Conservation (phyloP, 768 basidiomycete genomes). For the Leucosporidium creatinivorum region DNA sequence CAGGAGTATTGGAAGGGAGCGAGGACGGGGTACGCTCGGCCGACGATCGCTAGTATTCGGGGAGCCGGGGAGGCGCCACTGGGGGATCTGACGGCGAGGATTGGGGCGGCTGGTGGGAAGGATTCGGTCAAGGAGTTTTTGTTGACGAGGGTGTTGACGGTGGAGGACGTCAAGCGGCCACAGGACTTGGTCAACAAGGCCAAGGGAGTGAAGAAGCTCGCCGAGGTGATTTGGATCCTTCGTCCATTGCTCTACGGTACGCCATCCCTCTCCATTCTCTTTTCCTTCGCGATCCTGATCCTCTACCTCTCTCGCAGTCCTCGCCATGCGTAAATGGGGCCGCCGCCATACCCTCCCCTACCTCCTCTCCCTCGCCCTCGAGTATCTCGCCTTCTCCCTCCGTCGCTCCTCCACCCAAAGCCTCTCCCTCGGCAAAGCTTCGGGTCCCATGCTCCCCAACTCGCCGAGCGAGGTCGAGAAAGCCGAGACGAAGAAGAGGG, state of each 20-base stretch:
- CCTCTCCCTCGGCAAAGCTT: constrained; percentile 13
- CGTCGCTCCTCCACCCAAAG: constrained; percentile 12
- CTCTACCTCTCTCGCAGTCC: constrained; percentile 4
- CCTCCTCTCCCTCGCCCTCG: constrained; percentile 37
- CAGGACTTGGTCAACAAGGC: constrained; percentile 35
- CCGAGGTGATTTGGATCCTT: constrained; percentile 37
- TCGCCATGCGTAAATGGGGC: constrained; percentile 35
- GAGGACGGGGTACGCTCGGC: constrained; percentile 29
- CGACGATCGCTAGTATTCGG: constrained; percentile 33
- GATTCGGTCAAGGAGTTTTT: constrained; percentile 34
- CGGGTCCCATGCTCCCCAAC: constrained; percentile 20
- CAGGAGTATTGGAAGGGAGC: constrained; percentile 33
- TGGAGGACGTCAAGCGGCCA: constrained; percentile 35
- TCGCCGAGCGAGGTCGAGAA: constrained; percentile 30
- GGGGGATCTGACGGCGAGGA: not conserved
- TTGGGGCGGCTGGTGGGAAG: not conserved
- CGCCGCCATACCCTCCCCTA: constrained; percentile 34
- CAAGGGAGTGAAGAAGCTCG: constrained; percentile 25
- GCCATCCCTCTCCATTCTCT: not conserved
- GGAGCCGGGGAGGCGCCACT: not conserved
- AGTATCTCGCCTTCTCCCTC: constrained; percentile 35
- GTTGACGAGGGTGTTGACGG: constrained; percentile 27
- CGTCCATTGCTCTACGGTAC: constrained; percentile 38
- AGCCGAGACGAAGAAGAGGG: constrained; percentile 29
- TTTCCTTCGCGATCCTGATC: not conserved